phyloP scores from a whole-genome alignment of 108 stramenopile genomes.

The Mayamaea pseudoterrestris region DNA sequence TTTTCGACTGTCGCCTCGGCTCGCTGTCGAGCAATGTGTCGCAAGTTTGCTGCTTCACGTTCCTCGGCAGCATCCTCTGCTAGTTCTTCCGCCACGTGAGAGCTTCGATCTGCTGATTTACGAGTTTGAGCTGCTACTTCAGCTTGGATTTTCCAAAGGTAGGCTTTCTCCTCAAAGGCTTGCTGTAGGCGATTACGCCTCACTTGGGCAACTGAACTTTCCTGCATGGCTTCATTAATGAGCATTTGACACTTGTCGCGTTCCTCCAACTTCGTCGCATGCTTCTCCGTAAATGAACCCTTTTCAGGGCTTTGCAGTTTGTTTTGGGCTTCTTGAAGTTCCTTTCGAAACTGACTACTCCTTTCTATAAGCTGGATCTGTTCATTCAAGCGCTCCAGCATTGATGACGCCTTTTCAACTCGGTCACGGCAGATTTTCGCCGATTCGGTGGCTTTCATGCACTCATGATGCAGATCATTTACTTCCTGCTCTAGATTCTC shows the following conservation, averaged over 20 bases:
- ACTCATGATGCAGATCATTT: slow-evolving; percentile 21
- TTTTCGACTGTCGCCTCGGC: slow-evolving; percentile 43
- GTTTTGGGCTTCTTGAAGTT: slow-evolving; percentile 16
- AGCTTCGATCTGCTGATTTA: slow-evolving; percentile 46
- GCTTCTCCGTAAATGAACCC: slow-evolving; percentile 18
- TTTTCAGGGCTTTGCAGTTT: slow-evolving; percentile 18
- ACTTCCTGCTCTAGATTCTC: slow-evolving; percentile 48
- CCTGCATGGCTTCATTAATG: slow-evolving; percentile 25
- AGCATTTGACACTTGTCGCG: slow-evolving; percentile 13
- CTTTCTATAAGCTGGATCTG: slow-evolving; percentile 41
- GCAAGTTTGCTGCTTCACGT: slow-evolving; percentile 62
- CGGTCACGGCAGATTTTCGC: slow-evolving; percentile 23
- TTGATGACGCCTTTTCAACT: slow-evolving; percentile 30
- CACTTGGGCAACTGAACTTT: slow-evolving; percentile 21
- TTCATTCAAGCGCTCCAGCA: slow-evolving; percentile 43
- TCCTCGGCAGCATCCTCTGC: slow-evolving; percentile 76
- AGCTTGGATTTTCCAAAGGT: slow-evolving; percentile 40
- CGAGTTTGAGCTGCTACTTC: slow-evolving; percentile 44
- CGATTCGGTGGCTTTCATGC: slow-evolving; percentile 17
- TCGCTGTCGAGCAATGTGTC: slow-evolving; percentile 41
- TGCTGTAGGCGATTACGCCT: slow-evolving; percentile 15
- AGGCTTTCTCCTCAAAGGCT: slow-evolving; percentile 39
- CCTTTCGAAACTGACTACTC: slow-evolving; percentile 22
- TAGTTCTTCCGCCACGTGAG: slow-evolving; percentile 50
- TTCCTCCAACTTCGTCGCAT: slow-evolving; percentile 42